Base-by-base conservation (phyloP, 2,329 filamentous ascomycete species). In the Colletotrichum falcatum region DNA sequence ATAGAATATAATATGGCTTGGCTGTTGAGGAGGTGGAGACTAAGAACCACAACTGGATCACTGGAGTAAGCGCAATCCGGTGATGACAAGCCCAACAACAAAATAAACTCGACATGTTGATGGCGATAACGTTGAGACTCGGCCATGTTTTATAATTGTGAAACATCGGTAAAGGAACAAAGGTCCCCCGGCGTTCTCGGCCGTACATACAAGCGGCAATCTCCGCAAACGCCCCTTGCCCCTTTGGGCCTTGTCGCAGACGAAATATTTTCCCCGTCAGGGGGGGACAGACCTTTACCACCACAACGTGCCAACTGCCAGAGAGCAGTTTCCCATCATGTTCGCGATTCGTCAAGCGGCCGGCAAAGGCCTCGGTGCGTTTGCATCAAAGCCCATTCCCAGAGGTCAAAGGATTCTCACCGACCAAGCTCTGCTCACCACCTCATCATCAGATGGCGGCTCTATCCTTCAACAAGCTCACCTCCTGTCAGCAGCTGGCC, bases 351-450 rank as follows among this genome's bases (percentile, higher is more conserved):
- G 69, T 9, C 65, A 70, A 11, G 69, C 65, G 11, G 54, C 49
- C 37, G 69, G 65, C 37, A 71, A 71, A 42, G 69, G 69, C 53
- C 66, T 71, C 39, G 69, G 69, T 14, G 66, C 65, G 18, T 71
- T 71, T 42, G 69, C 69, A 35, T 39, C 55, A 11, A 46, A 51
- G n/a, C 33, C 46, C 9, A 71, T 71, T 39, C 12, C 30, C 39
- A 54, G 23, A 1, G 69, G 69, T 12, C 59, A 54, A 37, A 42
- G 66, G 8, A 69, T 71, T 39, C 66, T 71, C 54, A 48, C 69
- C n/a, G 69, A 71, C 23, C 39, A 55, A 39, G 65, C 69, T 35
- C 65, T 71, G 8, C 59, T 71, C 46, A 71, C 69, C 20, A 33
- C 70, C 65, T 16, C 55, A 30, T 55, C 67, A 2, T 62, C 64